Evolutionary conservation across 148 eudicot genomes (phyloP), one percentile per base, ranked within the genome.

Genomic region (Gaultheria prostrata): DNA sequence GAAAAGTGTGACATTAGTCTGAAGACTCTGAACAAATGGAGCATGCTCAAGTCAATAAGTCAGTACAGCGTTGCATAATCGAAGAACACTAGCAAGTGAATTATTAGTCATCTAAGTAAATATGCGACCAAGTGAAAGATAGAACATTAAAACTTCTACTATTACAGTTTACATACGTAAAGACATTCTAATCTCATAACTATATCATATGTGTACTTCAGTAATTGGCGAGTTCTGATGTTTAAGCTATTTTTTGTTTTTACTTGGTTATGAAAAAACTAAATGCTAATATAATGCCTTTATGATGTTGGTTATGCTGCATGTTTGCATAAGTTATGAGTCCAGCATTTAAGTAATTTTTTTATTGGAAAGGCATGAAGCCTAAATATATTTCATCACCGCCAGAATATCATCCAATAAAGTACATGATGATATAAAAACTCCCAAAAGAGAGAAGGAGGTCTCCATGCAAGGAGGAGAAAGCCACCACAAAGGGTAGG

Each of bases 181-280:
- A 74, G 24, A 20, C n/a, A 74, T 43, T 15, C 49, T 20, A 46
- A 32, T 70, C 43, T 8, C 21, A 74, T 74, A 21, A 74, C 12
- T 28, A 5, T 26, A 21, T 45, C 5, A 43, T 51, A 45, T 18
- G 50, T 74, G 0, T 15, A 17, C 45, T 39, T 21, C 20, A 72
- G 76, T 39, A 72, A 72, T 72, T 72, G 21, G 26, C 30, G 43
- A 80, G 49, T 80, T 80, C 4, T 24, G 6, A 46, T 57, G 71
- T 30, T 79, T 13, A 17, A 59, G 39, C n/a, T 63, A 24, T 63
- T 26, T 15, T 21, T 80, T 18, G 30, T 33, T 43, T 24, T 80
- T 65, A 26, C 56, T 65, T 63, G 20, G 35, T 28, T 43, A 59
- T 9, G 3, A 48, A 32, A 46, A 59, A 49, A 80, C 32, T 51